Percentiles rank a stretch among this genome's conserved stretches.
Evolutionary conservation across 805 yeast genomes (phyloP).

Genomic region (Saccharomycodes ludwigii): DNA sequence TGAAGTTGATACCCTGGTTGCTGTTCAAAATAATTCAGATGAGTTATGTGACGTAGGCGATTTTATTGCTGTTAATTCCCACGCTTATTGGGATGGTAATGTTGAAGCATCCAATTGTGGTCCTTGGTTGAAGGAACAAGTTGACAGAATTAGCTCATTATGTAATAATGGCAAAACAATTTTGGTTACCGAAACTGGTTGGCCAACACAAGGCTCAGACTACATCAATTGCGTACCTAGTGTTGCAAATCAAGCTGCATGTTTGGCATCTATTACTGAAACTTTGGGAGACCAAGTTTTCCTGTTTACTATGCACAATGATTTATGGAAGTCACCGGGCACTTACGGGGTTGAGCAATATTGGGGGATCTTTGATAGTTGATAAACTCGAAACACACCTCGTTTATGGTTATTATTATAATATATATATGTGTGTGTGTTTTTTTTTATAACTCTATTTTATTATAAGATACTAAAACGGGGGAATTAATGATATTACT

Average conservation of each 20-base stretch:
- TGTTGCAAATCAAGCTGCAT: conserved; percentile 54
- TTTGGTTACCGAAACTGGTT: conserved; percentile 76
- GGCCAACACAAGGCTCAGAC: conserved; percentile 61
- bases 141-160: conserved; percentile 34
- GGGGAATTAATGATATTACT: too few species aligned
- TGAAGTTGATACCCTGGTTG: conserved; percentile 84
- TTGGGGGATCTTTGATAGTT: conserved; percentile 58
- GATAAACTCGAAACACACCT: too few species aligned
- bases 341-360: conserved; percentile 75
- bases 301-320: conserved; percentile 70
- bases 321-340: conserved; percentile 82
- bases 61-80: conserved; percentile 76
- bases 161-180: conserved; percentile 44
- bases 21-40: conserved; percentile 45
- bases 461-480: too few species aligned
- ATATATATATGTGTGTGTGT: too few species aligned
- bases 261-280: conserved; percentile 50
- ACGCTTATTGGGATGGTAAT: conserved; percentile 65
- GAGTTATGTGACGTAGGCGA: conserved; percentile 76
- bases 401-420: too few species aligned
- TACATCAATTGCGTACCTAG: conserved; percentile 70
- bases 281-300: conserved; percentile 49
- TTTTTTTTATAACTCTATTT: too few species aligned
- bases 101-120: conserved; percentile 62
- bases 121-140: conserved; percentile 52